Base-by-base conservation (phyloP, 768 basidiomycete genomes). In the Hericium erinaceus region DNA sequence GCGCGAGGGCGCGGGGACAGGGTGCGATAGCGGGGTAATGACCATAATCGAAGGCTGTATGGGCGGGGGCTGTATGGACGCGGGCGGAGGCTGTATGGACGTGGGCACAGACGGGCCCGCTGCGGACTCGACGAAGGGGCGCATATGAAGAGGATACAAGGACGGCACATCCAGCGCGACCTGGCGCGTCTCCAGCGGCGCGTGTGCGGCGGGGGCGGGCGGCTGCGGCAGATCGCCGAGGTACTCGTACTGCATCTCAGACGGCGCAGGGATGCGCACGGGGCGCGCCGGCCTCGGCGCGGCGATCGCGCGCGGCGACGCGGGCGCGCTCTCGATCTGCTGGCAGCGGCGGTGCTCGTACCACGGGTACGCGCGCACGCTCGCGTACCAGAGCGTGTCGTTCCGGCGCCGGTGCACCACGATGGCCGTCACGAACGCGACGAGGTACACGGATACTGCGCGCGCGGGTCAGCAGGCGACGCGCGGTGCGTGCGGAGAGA, bases 241-340 rank as follows among this genome's bases (percentile, higher is more conserved):
- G 22, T 38, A 51, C 18, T 61, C 60, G n/a, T 41, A 37, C 24
- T 44, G 20, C 33, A 53, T 48, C 28, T 39, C 7, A 1, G 62
- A n/a, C 0, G 15, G 57, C 39, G 55, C 24, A 39, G 48, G 57
- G 18, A 61, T 52, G 49, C 10, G 39, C 9, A 58, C 55, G n/a
- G 60, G 62, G 15, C 57, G 62, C 28, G 48, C 41, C 16, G 62
- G 57, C 24, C 52, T 60, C 11, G 62, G 62, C 13, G 62, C 62
- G 22, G 52, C 15, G 22, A 63, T 22, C 4, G 53, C 48, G 16
- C 38, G 24, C 26, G 58, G 55, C 4, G 53, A 55, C 52, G 57
- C 37, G n/a, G 58, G 50, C 22, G 39, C 37, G 44, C 15, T 57
- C 16, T 20, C 56, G 44, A 63, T 52, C 22, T 37, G 39, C 46